Evolutionary conservation across 2,329 filamentous ascomycete species (phyloP).

Genomic region (Apiospora hydei): DNA sequence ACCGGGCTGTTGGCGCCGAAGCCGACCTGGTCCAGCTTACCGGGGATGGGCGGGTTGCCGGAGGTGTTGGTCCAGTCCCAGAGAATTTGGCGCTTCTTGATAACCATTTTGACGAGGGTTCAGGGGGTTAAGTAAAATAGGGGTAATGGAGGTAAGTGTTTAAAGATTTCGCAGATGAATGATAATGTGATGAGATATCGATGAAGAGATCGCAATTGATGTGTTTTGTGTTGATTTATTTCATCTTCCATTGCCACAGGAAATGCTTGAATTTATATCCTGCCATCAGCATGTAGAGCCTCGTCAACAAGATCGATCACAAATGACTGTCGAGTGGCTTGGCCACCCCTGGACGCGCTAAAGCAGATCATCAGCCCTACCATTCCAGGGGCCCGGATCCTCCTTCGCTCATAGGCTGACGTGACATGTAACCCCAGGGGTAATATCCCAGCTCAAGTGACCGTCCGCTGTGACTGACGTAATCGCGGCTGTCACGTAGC

Average conservation of each 20-base stretch:
- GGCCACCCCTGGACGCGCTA: background rate
- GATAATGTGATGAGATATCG: background rate
- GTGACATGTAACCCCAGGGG: background rate
- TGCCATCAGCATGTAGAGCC: background rate
- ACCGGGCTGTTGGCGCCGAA: slow-evolving; percentile 42
- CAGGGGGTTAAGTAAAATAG: slow-evolving; percentile 18
- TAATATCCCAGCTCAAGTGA: background rate
- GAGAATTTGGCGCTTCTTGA: slow-evolving; percentile 48
- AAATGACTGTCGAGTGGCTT: background rate
- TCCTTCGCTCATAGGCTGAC: background rate
- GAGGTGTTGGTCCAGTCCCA: slow-evolving; percentile 53
- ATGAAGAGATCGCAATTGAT: too few relatives aligned
- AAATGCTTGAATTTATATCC: background rate
- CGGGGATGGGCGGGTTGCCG: slow-evolving; percentile 39
- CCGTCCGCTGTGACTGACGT: background rate
- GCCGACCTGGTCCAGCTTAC: slow-evolving; percentile 46
- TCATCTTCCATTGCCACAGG: background rate
- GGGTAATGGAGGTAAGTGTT: background rate
- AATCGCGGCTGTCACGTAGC: background rate
- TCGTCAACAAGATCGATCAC: background rate
- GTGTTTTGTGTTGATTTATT: background rate
- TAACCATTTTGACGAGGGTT: slow-evolving; percentile 33
- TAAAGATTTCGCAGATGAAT: background rate
- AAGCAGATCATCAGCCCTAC: background rate
- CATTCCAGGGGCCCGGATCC: background rate